phyloP scores from a whole-genome alignment of 2,329 filamentous ascomycete genomes.

The Cladorrhinum sp. region DNA sequence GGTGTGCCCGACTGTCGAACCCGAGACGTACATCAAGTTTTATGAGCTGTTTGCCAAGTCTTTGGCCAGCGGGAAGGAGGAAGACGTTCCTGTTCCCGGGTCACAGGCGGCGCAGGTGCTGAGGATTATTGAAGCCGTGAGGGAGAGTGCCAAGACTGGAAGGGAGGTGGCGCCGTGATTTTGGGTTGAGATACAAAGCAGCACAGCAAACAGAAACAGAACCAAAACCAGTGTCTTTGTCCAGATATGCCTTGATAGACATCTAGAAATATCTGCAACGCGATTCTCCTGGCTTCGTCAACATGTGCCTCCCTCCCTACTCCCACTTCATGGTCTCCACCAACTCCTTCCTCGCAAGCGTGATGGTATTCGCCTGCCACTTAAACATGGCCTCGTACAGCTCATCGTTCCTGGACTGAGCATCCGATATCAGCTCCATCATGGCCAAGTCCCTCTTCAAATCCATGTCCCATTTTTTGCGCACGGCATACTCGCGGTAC shows the following conservation, averaged over 20 bases:
- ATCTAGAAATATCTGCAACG: no score
- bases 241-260: background rate
- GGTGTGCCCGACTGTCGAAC: conserved; percentile 56
- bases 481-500: background rate
- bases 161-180: conserved; percentile 38
- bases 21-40: conserved; percentile 65
- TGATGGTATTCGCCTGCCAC: background rate
- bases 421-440: background rate
- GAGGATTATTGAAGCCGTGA: conserved; percentile 49
- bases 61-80: conserved; percentile 45
- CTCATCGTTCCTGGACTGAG: background rate
- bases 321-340: background rate
- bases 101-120: conserved; percentile 53
- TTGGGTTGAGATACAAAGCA: background rate
- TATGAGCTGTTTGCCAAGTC: conserved; percentile 56
- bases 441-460: background rate
- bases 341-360: background rate
- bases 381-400: background rate
- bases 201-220: background rate
- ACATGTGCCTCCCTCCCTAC: no score
- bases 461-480: background rate
- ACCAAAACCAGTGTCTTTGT: background rate
- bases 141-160: conserved; percentile 48
- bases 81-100: conserved; percentile 51
- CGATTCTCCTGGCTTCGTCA: no score